Conservation (phyloP, 163 green algal genomes). For the Scenedesmus sp. region DNA sequence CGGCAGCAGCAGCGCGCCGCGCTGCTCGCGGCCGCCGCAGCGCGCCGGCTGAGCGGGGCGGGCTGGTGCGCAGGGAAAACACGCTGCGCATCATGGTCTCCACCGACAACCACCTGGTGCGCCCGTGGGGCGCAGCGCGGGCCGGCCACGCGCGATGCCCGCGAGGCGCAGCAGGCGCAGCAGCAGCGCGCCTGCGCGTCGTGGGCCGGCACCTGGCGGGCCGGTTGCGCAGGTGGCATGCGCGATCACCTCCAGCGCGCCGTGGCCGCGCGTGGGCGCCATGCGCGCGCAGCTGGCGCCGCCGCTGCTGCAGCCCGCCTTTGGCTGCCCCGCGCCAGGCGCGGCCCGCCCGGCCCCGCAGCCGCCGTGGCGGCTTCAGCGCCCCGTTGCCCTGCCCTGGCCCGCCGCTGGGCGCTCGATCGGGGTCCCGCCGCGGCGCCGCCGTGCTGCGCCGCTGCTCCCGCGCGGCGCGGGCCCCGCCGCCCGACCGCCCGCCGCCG, state of each 20-base stretch:
- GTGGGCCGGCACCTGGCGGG: neutral
- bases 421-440: neutral
- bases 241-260: neutral
- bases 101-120: slow-evolving; percentile 97
- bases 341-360: no score
- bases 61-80: slow-evolving; percentile 46
- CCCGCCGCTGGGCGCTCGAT: no score
- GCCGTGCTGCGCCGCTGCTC: no score
- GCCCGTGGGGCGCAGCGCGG: slow-evolving; percentile 5
- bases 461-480: neutral
- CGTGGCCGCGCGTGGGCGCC: neutral
- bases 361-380: no score
- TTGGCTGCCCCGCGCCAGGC: neutral
- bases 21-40: no score
- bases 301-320: neutral
- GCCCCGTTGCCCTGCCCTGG: no score
- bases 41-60: no score
- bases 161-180: neutral
- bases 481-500: neutral
- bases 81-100: slow-evolving; percentile 87
- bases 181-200: neutral
- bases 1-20: no score
- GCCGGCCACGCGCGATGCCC: no score
- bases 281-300: neutral
- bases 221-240: neutral